Evolutionary conservation across 805 yeast genomes (phyloP), one percentile per base, ranked within the genome.

Genomic region (Lipomyces yamanashiensis): DNA sequence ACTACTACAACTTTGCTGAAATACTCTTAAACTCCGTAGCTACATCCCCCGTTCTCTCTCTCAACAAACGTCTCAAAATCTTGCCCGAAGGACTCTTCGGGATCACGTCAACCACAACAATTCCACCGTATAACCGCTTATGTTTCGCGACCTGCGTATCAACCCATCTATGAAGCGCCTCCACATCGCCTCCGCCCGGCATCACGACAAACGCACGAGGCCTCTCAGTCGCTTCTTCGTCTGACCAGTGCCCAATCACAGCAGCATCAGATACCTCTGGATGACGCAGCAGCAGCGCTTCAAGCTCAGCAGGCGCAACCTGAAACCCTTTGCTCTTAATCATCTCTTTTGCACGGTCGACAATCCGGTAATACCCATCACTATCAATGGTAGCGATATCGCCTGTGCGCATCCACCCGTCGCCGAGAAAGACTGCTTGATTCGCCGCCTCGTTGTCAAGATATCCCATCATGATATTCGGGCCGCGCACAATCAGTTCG

Each of bases 1-100:
- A 15, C n/a, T 39, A 15, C 28, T 43, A 58, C 48, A 58, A 28
- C 34, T 58, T 58, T 23, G 61, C 44, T 2, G 37, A n/a, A 19
- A 36, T 41, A 13, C 17, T 41, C 54, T 12, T 50, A 39, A 40
- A 39, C 17, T 7, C 47, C 4, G 48, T 56, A n/a, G 41, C 59
- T 23, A 36, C 19, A 47, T 49, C 60, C 3, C 52, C 58, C 45
- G 41, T 54, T 5, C 66, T 61, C n/a, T 55, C 59, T 40, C 36
- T 49, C 43, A 63, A 41, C 15, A 61, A 84, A 81, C 97, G 86
- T 82, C 98, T 86, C 87, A 91, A 88, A 71, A 92, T 91, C 82
- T 92, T 92, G 70, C 98, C 98, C 3, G 96, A 88, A 79, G 97
- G 86, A 34, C 96, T 90, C 83, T 92, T 92, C 76, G 98, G 98